A percentile compares a stretch with the other conserved stretches of the same genome.
Evolutionary conservation across 306 rosid species (phyloP).

Genomic region (Gynostemma pentaphyllum): DNA sequence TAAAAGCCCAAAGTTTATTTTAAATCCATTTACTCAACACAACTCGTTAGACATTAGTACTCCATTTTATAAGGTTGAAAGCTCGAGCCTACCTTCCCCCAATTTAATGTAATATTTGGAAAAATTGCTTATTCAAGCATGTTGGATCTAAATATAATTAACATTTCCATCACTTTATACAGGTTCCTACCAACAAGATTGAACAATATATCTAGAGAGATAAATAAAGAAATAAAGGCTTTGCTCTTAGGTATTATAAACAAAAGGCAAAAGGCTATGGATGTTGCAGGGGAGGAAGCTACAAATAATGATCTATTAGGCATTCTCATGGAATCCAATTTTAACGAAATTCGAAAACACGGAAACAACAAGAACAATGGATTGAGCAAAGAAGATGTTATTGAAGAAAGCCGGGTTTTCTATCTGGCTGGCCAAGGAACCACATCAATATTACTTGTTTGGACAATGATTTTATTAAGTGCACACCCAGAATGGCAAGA

Average conservation of each 20-base stretch:
- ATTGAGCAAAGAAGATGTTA: constrained; percentile 18
- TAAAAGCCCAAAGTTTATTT: too few species aligned
- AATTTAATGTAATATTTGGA: too few species aligned
- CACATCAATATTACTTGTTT: constrained; percentile 26
- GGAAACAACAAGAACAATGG: constrained; percentile 1
- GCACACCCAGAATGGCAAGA: constrained; percentile 35
- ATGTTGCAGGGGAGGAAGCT: constrained; percentile 21
- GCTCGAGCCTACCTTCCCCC: too few species aligned
- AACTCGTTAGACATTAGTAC: too few species aligned
- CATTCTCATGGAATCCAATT: constrained; percentile 9
- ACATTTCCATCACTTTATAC: too few species aligned
- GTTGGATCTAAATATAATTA: too few species aligned
- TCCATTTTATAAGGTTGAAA: too few species aligned
- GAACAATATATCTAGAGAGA: not conserved
- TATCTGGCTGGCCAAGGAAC: constrained; percentile 47
- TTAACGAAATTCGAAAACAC: not conserved
- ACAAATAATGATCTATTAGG: constrained; percentile 14
- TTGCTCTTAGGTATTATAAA: not conserved
- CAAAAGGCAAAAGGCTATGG: constrained; percentile 20
- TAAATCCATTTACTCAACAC: too few species aligned
- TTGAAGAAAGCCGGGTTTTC: constrained; percentile 36
- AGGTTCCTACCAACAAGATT: not conserved
- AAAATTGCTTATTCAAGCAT: too few species aligned
- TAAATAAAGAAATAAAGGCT: not conserved
- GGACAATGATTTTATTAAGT: constrained; percentile 32